Evolutionary conservation across 257 asterid species (phyloP), one percentile per base, ranked within the genome.

Genomic region (Solanum pinnatisectum): DNA sequence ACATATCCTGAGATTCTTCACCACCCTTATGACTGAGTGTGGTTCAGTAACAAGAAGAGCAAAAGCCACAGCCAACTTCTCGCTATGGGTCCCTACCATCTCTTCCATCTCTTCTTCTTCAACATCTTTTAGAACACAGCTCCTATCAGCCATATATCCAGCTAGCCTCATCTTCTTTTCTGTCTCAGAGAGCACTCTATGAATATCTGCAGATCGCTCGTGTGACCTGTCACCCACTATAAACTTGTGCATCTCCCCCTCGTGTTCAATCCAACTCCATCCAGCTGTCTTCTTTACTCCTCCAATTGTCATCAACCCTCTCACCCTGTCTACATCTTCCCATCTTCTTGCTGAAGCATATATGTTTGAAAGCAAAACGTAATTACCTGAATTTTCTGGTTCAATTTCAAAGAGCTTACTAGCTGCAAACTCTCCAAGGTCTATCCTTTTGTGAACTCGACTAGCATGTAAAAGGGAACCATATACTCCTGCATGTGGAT

Each of bases 91-190:
- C 52, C 95, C 94, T 12, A 94, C 89, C 95, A 92, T 92, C 87
- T 93, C 95, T 76, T 93, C 95, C 89, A 93, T 93, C 82, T 94
- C 98, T 90, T 94, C 98, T 35, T 93, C 98, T 89, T 93, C 96
- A 10, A 94, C 95, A 25, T 94, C 98, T 90, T 92, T 91, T 88
- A 93, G 44, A 65, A 52, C 94, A 40, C 88, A 90, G 92, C 93
- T 91, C 88, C 87, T 91, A 87, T 94, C 96, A 44, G 94, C 94
- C 27, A 90, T 5, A 11, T 93, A 94, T 23, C 98, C 98, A 23
- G 91, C 90, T 33, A 18, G 65, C 89, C 56, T 87, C 94, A 93
- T 83, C 88, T 90, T 93, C 88, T 90, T 88, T 71, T 89, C 90
- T 83, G 91, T 83, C 73, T 91, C 93, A 1, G 78, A 88, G 87